Conservation (phyloP, 352 stramenopile species). For the Globisporangium camurandrum region DNA sequence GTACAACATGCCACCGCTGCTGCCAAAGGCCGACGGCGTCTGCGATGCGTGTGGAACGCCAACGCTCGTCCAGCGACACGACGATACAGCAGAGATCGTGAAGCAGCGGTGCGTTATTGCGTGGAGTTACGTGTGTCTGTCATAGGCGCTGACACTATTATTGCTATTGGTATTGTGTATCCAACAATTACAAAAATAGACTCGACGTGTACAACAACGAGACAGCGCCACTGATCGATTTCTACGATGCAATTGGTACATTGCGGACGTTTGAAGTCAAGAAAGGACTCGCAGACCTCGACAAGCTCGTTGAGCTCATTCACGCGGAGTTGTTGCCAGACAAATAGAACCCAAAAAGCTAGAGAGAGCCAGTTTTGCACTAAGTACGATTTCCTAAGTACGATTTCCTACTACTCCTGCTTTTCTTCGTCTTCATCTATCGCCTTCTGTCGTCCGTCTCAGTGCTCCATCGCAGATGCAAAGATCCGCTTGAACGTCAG, state of each 20-base stretch:
- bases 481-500: slow-evolving; percentile 86
- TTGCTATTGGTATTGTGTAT: not conserved
- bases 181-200: slow-evolving; percentile 17
- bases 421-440: not conserved
- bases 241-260: slow-evolving; percentile 74
- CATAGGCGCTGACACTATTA: not conserved
- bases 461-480: slow-evolving; percentile 39
- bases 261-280: slow-evolving; percentile 84
- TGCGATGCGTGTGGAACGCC: slow-evolving; percentile 72
- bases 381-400: too few relatives aligned
- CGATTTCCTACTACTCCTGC: too few relatives aligned
- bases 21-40: slow-evolving; percentile 77
- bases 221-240: slow-evolving; percentile 81
- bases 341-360: not conserved
- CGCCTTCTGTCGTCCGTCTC: not conserved
- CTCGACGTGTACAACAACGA: slow-evolving; percentile 87
- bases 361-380: not conserved
- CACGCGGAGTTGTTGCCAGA: slow-evolving; percentile 36
- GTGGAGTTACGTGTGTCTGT: too few relatives aligned
- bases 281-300: slow-evolving; percentile 72
- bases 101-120: slow-evolving; percentile 48
- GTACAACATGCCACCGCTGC: slow-evolving; percentile 86
- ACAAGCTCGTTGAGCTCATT: slow-evolving; percentile 69
- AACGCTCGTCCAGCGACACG: slow-evolving; percentile 70
- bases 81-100: slow-evolving; percentile 80